Percentiles rank a stretch among this genome's conserved stretches.
Conservation (phyloP, 2,329 filamentous ascomycete species). For the Sclerotinia minor region DNA sequence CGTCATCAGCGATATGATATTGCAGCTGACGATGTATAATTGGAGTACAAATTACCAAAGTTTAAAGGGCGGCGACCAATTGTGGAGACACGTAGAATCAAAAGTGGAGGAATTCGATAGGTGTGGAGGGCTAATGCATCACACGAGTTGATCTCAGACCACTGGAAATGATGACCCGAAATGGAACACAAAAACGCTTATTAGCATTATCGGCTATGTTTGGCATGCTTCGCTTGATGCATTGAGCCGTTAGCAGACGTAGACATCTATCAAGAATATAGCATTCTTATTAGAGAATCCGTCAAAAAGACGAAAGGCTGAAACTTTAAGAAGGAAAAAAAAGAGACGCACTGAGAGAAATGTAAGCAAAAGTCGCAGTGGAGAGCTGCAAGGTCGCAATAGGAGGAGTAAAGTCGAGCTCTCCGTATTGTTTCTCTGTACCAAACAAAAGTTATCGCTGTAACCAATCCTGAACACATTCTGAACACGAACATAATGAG, state of each 20-base stretch:
- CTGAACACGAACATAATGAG: neutral
- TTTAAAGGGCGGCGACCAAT: conserved; percentile 28
- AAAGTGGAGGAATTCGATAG: conserved; percentile 39
- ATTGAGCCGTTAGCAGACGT: conserved; percentile 38
- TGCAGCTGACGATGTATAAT: conserved; percentile 29
- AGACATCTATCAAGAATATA: conserved; percentile 15
- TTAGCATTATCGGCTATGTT: conserved; percentile 25
- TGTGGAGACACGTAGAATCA: conserved; percentile 39
- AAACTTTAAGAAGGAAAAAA: neutral
- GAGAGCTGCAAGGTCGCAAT: neutral
- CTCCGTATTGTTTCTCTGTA: neutral
- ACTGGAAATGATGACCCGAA: conserved; percentile 41
- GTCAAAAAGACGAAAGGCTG: conserved; percentile 10
- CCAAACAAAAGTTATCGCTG: neutral
- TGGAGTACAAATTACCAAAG: conserved; percentile 34
- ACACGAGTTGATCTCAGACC: conserved; percentile 31
- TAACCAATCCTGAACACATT: neutral
- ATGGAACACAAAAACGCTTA: conserved; percentile 38
- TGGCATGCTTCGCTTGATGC: conserved; percentile 32
- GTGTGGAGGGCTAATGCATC: conserved; percentile 42
- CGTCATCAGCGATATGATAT: conserved; percentile 29
- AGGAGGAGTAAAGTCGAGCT: neutral
- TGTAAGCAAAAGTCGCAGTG: neutral
- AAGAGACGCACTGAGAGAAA: neutral
- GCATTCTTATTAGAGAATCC: neutral